Evolutionary conservation across 148 eudicot species (phyloP).

Genomic region (Chenopodium berlandieri): DNA sequence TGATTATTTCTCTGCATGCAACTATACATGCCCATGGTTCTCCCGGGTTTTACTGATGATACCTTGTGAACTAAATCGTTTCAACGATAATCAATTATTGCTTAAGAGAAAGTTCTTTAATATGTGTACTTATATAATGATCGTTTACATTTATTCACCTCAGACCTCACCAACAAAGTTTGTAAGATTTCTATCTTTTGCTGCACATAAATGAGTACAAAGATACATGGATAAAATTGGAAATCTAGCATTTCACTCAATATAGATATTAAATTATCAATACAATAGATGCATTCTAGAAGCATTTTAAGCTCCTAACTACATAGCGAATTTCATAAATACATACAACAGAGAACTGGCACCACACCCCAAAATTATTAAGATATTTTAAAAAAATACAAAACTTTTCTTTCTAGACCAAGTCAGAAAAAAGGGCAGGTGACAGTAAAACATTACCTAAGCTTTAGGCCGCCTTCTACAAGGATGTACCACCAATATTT

Average conservation of each 20-base stretch:
- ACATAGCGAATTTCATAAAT: conserved; percentile 7
- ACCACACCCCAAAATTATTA: conserved; percentile 21
- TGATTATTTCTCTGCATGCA: no score
- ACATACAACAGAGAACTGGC: conserved; percentile 1
- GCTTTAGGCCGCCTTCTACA: conserved; percentile 18
- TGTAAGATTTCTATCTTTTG: not conserved
- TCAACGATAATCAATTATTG: no score
- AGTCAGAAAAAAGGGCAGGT: conserved; percentile 27
- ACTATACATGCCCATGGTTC: no score
- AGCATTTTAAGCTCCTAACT: conserved; percentile 21
- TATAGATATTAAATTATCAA: not conserved
- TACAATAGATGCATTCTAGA: conserved; percentile 12
- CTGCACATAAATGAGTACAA: not conserved
- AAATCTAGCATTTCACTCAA: conserved; percentile 2
- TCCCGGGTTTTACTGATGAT: no score
- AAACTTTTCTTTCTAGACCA: conserved; percentile 22
- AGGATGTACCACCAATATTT: conserved; percentile 25
- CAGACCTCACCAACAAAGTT: not conserved
- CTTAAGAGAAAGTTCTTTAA: no score
- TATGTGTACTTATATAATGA: no score
- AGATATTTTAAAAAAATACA: conserved; percentile 1
- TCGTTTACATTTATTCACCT: no score
- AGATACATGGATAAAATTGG: not conserved
- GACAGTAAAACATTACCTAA: conserved; percentile 25
- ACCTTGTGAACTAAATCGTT: no score